phyloP scores from a whole-genome alignment of 345 rosid species.

The Clausena lansium region DNA sequence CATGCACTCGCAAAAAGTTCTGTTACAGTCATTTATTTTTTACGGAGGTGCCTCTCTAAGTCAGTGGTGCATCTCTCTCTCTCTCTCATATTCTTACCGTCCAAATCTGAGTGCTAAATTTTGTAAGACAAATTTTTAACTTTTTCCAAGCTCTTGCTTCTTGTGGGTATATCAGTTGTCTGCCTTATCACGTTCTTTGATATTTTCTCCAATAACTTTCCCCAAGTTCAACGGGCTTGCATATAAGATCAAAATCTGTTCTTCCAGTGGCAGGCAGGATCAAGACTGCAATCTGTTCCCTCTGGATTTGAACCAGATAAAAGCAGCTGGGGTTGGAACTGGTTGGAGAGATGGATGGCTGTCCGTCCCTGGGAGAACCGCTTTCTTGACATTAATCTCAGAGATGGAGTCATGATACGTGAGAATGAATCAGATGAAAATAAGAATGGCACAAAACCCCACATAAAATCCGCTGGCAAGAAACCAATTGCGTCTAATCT shows the following conservation, averaged over 20 bases:
- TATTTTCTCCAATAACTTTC: not conserved
- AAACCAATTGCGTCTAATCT: slow-evolving; percentile 40
- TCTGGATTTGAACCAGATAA: slow-evolving; percentile 86
- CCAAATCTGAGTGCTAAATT: not conserved
- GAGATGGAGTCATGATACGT: slow-evolving; percentile 62
- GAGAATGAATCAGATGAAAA: slow-evolving; percentile 50
- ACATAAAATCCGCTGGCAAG: slow-evolving; percentile 51
- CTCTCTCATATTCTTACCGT: slow-evolving; percentile 10
- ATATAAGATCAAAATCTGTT: slow-evolving; percentile 10
- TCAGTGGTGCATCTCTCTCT: not conserved
- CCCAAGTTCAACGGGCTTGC: not conserved
- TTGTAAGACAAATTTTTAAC: too few species aligned
- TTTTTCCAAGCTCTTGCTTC: not conserved
- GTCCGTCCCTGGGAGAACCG: slow-evolving; percentile 99
- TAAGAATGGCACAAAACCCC: slow-evolving; percentile 47
- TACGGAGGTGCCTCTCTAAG: not conserved
- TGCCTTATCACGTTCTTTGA: not conserved
- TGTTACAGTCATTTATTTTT: not conserved
- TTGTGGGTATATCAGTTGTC: not conserved
- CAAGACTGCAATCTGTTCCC: slow-evolving; percentile 62
- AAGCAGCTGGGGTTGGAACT: slow-evolving; percentile 99
- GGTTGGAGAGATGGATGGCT: slow-evolving; percentile 99
- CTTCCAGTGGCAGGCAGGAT: slow-evolving; percentile 94
- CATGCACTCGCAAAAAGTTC: not conserved
- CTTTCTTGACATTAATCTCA: slow-evolving; percentile 84